Percentiles rank a stretch among this genome's conserved stretches.
Evolutionary conservation across 345 rosid species (phyloP).

Genomic region (Euphorbia peplus): DNA sequence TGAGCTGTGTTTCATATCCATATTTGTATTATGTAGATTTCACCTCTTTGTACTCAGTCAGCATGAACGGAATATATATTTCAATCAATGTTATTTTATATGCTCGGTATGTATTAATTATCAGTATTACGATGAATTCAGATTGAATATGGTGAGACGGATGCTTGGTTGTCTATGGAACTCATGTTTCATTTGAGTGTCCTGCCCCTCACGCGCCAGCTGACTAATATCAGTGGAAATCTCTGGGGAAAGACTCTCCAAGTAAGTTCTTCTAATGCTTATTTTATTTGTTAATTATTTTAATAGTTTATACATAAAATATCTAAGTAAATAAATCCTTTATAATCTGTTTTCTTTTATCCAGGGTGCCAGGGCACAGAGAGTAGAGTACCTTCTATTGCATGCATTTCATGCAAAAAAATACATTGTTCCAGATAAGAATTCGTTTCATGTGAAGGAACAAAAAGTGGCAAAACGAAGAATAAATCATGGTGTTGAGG

Average conservation of each 20-base stretch:
- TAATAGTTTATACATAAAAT: constrained; percentile 5
- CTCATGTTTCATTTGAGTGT: constrained; percentile 93
- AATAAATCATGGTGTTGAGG: constrained; percentile 44
- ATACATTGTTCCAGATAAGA: constrained; percentile 90
- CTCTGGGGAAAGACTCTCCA: constrained; percentile 98
- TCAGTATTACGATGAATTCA: constrained; percentile 37
- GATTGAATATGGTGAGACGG: constrained; percentile 96
- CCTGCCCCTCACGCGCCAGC: constrained; percentile 98
- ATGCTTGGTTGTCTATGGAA: constrained; percentile 99
- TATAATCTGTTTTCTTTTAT: constrained; percentile 16
- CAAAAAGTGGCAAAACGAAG: constrained; percentile 54
- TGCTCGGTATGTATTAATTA: constrained; percentile 14
- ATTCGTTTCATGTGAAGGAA: constrained; percentile 51
- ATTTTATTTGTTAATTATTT: background rate
- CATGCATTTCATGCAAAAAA: constrained; percentile 91
- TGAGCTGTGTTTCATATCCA: constrained; percentile 5
- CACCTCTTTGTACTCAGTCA: background rate
- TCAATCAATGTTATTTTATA: background rate
- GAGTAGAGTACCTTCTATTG: constrained; percentile 88
- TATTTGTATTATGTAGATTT: background rate
- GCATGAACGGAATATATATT: constrained; percentile 7
- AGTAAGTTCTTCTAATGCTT: constrained; percentile 42
- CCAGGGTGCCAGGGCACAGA: constrained; percentile 98
- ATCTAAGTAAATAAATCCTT: constrained; percentile 2
- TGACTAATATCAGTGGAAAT: constrained; percentile 96